phyloP scores from a whole-genome alignment of 2,329 filamentous ascomycete species.

The Zopfia rhizophila region DNA sequence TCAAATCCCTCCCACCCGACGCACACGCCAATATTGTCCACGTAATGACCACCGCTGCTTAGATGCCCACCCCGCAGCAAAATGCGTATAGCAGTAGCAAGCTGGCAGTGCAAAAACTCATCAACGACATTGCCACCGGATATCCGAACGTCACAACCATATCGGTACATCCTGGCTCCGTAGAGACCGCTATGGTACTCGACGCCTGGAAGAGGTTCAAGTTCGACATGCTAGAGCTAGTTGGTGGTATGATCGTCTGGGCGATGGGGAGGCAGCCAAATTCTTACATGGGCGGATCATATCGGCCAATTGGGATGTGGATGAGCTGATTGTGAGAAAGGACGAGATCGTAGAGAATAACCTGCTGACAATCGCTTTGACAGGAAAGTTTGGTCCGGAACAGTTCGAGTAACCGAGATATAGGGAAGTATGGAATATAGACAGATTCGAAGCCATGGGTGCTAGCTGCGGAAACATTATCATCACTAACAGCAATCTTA shows the following conservation, averaged over 20 bases:
- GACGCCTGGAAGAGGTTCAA: slow-evolving; percentile 24
- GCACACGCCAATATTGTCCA: slow-evolving; percentile 36
- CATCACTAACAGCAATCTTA: no score
- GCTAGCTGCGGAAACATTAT: no score
- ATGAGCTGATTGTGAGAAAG: slow-evolving; percentile 35
- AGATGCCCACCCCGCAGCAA: slow-evolving; percentile 18
- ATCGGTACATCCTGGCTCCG: slow-evolving; percentile 30
- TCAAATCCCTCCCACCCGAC: slow-evolving; percentile 31
- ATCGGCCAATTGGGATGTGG: slow-evolving; percentile 41
- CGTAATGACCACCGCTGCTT: slow-evolving; percentile 28
- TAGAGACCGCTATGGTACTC: slow-evolving; percentile 26
- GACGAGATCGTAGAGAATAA: slow-evolving; percentile 28
- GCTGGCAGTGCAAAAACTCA: slow-evolving; percentile 26
- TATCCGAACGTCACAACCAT: slow-evolving; percentile 32
- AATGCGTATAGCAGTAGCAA: slow-evolving; percentile 33
- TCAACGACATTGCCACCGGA: slow-evolving; percentile 32
- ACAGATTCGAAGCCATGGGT: no score
- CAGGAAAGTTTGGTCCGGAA: slow-evolving; percentile 27
- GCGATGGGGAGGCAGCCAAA: slow-evolving; percentile 32
- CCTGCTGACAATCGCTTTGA: slow-evolving; percentile 28
- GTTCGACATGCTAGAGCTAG: slow-evolving; percentile 38
- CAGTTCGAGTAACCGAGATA: no score
- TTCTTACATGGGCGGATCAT: slow-evolving; percentile 42
- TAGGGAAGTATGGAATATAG: no score
- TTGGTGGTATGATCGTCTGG: slow-evolving; percentile 41